Percentiles rank a stretch among this genome's conserved stretches.
Evolutionary conservation across 2,329 filamentous ascomycete genomes (phyloP).

Genomic region (Aspergillus niger): DNA sequence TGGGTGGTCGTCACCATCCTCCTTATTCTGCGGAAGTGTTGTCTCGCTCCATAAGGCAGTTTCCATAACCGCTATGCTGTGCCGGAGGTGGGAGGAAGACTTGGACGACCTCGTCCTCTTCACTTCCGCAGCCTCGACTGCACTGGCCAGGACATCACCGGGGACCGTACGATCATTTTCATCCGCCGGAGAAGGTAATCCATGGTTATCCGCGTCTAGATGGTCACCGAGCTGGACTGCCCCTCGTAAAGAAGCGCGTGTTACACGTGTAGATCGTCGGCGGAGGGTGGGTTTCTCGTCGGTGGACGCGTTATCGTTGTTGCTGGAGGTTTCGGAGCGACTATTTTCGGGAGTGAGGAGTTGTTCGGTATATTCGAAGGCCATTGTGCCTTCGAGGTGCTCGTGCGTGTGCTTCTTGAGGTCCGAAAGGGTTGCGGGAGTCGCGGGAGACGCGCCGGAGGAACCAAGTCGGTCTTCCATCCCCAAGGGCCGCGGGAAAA

Average conservation of each 20-base stretch:
- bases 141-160: conserved; percentile 44
- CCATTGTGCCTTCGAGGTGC: conserved; percentile 33
- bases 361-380: conserved; percentile 40
- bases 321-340: conserved; percentile 47
- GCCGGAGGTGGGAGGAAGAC: conserved; percentile 35
- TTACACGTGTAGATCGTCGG: conserved; percentile 42
- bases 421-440: conserved; percentile 32
- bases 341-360: conserved; percentile 48
- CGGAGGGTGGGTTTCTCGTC: conserved; percentile 37
- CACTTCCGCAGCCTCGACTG: conserved; percentile 30
- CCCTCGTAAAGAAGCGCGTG: conserved; percentile 41
- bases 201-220: conserved; percentile 26
- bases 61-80: conserved; percentile 47
- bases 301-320: conserved; percentile 38
- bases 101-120: conserved; percentile 37
- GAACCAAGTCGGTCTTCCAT: conserved; percentile 35
- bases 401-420: conserved; percentile 29
- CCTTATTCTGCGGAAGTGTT: conserved; percentile 22
- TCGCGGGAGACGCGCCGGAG: conserved; percentile 36
- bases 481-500: conserved; percentile 1
- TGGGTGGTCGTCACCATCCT: conserved; percentile 27
- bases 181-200: conserved; percentile 23
- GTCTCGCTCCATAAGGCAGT: conserved; percentile 32
- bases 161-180: conserved; percentile 31
- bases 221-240: conserved; percentile 31